These are phyloP conservation scores for Lactarius indigo DNA, from an alignment of 768 basidiomycete species.

Conservation along the genomic window DNA sequence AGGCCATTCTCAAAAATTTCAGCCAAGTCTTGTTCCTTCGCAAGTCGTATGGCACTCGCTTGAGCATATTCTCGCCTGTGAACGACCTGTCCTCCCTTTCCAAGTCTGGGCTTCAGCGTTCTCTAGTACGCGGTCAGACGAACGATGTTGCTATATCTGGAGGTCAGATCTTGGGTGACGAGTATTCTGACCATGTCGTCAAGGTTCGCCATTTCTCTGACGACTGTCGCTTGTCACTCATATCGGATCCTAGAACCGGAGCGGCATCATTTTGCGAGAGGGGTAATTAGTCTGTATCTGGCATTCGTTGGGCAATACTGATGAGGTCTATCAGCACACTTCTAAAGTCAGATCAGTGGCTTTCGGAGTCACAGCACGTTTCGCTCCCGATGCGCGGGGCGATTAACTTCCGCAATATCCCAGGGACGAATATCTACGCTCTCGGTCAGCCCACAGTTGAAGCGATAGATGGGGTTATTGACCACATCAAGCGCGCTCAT, in stretches of 20 bases:
- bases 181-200: conserved; percentile 93
- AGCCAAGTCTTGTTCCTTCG: conserved; percentile 88
- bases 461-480: conserved; percentile 79
- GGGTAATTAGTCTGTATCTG: conserved; percentile 46
- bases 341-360: conserved; percentile 92
- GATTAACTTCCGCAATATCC: conserved; percentile 88
- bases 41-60: conserved; percentile 71
- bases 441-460: conserved; percentile 90
- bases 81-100: conserved; percentile 84
- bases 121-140: conserved; percentile 62
- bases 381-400: conserved; percentile 80
- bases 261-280: conserved; percentile 90
- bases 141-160: conserved; percentile 74
- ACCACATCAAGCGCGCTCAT: conserved; percentile 55
- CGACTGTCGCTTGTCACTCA: background rate
- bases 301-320: background rate
- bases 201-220: conserved; percentile 47
- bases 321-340: conserved; percentile 51
- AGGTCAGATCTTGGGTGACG: conserved; percentile 87
- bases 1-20: conserved; percentile 1
- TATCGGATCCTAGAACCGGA: conserved; percentile 59
- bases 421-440: conserved; percentile 79
- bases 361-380: conserved; percentile 63
- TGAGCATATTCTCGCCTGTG: conserved; percentile 90
- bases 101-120: conserved; percentile 56